Percentiles rank a stretch among this genome's conserved stretches.
Conservation (phyloP, 2,329 filamentous ascomycete genomes). For the Cladosporium sp. region DNA sequence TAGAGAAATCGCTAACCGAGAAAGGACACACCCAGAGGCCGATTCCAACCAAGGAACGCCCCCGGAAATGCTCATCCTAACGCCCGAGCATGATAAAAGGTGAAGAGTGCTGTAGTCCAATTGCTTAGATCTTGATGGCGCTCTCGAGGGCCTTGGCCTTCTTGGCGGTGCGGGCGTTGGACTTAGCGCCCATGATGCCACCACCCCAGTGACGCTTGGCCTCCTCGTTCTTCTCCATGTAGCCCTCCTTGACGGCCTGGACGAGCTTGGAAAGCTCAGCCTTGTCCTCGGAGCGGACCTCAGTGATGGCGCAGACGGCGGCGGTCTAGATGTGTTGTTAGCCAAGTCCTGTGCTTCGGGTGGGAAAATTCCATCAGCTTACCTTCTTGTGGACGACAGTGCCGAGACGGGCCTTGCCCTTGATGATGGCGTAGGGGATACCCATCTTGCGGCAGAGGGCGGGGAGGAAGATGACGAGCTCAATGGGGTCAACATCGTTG, state of each 20-base stretch:
- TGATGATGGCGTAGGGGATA: conserved; percentile 97
- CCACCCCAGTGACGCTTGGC: conserved; percentile 93
- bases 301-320: conserved; percentile 89
- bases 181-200: conserved; percentile 99
- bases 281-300: conserved; percentile 98
- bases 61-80: conserved; percentile 13
- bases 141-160: conserved; percentile 89
- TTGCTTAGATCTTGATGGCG: conserved; percentile 90
- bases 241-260: conserved; percentile 95
- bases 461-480: conserved; percentile 98
- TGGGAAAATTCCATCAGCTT: conserved; percentile 22
- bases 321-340: conserved; percentile 66
- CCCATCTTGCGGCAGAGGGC: conserved; percentile 99
- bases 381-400: conserved; percentile 99
- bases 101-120: conserved; percentile 2
- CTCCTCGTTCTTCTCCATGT: conserved; percentile 92
- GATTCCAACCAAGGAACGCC: conserved; percentile 13
- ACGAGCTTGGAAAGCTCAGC: conserved; percentile 94
- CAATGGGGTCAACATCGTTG: conserved; percentile 99
- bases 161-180: conserved; percentile 72
- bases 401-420: conserved; percentile 98
- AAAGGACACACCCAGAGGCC: conserved; percentile 12
- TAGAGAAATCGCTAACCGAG: conserved; percentile 13
- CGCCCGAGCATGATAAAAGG: conserved; percentile 12
- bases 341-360: no score